Conservation (phyloP, 352 stramenopile species). For the Phytophthora sansomeana region DNA sequence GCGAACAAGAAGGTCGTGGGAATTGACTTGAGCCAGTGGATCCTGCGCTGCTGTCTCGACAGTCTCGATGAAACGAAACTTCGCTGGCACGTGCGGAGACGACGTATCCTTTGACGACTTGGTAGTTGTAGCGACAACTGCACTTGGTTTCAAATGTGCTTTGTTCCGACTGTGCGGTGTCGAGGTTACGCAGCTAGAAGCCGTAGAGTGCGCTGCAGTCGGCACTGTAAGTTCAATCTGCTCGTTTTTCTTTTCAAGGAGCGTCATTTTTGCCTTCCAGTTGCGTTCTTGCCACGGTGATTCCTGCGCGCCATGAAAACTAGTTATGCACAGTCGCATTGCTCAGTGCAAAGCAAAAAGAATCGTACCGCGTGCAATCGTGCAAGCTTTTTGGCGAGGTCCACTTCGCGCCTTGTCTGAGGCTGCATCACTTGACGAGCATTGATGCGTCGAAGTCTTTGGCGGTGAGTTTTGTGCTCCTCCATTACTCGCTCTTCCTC, state of each 20-base stretch:
- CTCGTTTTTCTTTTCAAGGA: slow-evolving; percentile 16
- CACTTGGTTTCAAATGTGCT: background rate
- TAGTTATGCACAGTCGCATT: background rate
- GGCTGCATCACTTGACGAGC: slow-evolving; percentile 32
- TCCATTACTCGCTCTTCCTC: slow-evolving; percentile 68
- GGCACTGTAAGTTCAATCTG: background rate
- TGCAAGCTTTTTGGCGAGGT: slow-evolving; percentile 24
- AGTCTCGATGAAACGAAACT: slow-evolving; percentile 67
- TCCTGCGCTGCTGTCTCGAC: slow-evolving; percentile 66
- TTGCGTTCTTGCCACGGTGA: slow-evolving; percentile 85
- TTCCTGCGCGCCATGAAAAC: slow-evolving; percentile 25
- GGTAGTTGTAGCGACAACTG: background rate
- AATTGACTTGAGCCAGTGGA: slow-evolving; percentile 58
- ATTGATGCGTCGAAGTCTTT: slow-evolving; percentile 60
- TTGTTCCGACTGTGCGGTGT: background rate
- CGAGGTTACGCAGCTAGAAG: background rate
- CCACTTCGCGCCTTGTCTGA: slow-evolving; percentile 11
- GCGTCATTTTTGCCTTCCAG: slow-evolving; percentile 45
- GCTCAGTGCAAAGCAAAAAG: background rate
- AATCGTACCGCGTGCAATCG: slow-evolving; percentile 18
- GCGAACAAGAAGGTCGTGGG: slow-evolving; percentile 76
- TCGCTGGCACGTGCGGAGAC: slow-evolving; percentile 1
- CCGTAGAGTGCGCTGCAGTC: background rate
- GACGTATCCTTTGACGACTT: slow-evolving; percentile 12
- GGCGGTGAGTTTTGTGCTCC: slow-evolving; percentile 66